Percentiles rank a stretch among this genome's conserved stretches.
Evolutionary conservation across 108 stramenopile genomes (phyloP).

Genomic region (Nannochloropsis salina): DNA sequence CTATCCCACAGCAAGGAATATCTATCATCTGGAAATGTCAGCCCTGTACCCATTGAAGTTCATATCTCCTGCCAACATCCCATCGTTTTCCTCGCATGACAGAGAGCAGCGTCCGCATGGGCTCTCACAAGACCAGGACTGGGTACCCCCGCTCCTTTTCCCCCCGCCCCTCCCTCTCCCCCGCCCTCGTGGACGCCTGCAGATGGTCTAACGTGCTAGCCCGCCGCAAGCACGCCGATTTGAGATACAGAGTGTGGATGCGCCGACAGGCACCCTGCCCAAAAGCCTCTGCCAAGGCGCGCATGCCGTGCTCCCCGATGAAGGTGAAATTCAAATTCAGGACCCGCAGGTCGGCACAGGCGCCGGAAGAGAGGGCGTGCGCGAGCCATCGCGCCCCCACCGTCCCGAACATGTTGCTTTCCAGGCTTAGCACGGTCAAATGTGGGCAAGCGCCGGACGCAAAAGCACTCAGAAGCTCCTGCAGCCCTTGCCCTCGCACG

Average conservation of each 20-base stretch:
- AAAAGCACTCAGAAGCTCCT: constrained; percentile 5
- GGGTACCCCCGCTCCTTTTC: background rate
- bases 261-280: background rate
- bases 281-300: background rate
- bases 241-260: background rate
- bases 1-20: too few species aligned
- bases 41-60: too few species aligned
- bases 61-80: background rate
- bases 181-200: background rate
- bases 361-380: background rate
- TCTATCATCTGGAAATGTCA: too few species aligned
- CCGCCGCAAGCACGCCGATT: background rate
- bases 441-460: background rate
- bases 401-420: constrained; percentile 12
- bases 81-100: background rate
- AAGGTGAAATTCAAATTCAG: constrained; percentile 6
- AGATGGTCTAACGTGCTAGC: background rate
- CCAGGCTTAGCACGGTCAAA: background rate
- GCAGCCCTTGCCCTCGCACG: background rate
- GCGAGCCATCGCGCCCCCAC: background rate
- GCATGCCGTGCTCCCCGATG: background rate
- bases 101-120: too few species aligned
- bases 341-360: background rate
- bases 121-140: constrained; percentile 6
- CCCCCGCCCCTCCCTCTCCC: background rate